phyloP scores from a whole-genome alignment of 495 filamentous ascomycete genomes.

The Penicillium coffeae region DNA sequence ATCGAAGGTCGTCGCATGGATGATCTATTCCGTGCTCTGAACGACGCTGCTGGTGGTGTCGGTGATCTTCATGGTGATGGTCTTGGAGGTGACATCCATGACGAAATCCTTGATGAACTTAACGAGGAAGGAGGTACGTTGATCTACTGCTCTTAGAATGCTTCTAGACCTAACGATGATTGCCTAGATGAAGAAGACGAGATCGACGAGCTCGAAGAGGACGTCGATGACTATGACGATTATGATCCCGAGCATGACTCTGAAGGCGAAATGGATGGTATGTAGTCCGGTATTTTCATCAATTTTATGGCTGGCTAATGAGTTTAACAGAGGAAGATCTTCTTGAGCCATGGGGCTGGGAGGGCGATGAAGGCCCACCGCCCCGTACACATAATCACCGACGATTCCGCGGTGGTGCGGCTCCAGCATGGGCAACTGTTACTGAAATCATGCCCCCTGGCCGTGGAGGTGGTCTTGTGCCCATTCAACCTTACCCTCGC shows the following conservation, averaged over 20 bases:
- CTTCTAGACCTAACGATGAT: not conserved
- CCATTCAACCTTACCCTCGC: slow-evolving; percentile 49
- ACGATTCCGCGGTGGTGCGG: slow-evolving; percentile 36
- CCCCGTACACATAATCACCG: slow-evolving; percentile 46
- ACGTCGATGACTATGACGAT: slow-evolving; percentile 48
- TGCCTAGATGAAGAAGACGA: slow-evolving; percentile 47
- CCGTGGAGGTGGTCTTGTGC: slow-evolving; percentile 38
- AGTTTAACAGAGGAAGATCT: slow-evolving; percentile 45
- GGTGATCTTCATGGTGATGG: slow-evolving; percentile 35
- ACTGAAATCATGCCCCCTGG: slow-evolving; percentile 40
- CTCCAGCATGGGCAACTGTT: slow-evolving; percentile 41
- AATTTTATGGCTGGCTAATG: not conserved
- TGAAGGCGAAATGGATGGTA: slow-evolving; percentile 44
- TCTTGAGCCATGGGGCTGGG: slow-evolving; percentile 55
- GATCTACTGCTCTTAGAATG: not conserved
- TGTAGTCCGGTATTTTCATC: too few species aligned
- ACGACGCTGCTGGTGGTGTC: slow-evolving; percentile 36
- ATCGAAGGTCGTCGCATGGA: slow-evolving; percentile 55
- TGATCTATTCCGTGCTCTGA: slow-evolving; percentile 41
- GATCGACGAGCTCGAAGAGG: slow-evolving; percentile 46
- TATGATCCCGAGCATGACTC: slow-evolving; percentile 37
- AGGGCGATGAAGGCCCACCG: slow-evolving; percentile 45
- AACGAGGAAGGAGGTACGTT: slow-evolving; percentile 67
- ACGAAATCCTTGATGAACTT: slow-evolving; percentile 60
- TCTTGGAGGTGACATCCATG: slow-evolving; percentile 38